Conservation (phyloP, 768 basidiomycete genomes). For the Pisolithus albus region DNA sequence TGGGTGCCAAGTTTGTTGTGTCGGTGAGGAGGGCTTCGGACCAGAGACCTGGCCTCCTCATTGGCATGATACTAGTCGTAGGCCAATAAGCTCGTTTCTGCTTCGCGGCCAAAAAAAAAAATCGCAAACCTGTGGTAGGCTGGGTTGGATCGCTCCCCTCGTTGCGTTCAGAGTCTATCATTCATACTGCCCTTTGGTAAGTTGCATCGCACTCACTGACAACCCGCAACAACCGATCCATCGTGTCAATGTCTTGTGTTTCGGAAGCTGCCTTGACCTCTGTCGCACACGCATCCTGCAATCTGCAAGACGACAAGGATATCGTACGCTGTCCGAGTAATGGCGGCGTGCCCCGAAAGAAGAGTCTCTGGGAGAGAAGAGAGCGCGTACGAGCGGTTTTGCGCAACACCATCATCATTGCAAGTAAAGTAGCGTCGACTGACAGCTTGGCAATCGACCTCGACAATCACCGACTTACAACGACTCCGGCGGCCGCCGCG, state of each 20-base stretch:
- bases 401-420: no score
- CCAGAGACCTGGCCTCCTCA: constrained; percentile 49
- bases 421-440: no score
- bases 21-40: constrained; percentile 46
- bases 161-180: neutral
- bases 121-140: constrained; percentile 42
- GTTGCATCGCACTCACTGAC: constrained; percentile 43
- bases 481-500: no score
- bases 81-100: constrained; percentile 6
- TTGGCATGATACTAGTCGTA: constrained; percentile 44
- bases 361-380: neutral
- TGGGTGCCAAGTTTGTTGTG: constrained; percentile 18
- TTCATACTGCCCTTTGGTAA: neutral
- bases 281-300: constrained; percentile 4
- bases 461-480: no score
- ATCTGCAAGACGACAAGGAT: neutral
- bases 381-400: no score
- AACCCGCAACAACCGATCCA: constrained; percentile 49
- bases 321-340: neutral
- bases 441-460: no score
- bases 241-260: constrained; percentile 49
- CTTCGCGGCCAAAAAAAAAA: neutral
- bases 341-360: neutral
- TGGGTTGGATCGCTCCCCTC: constrained; percentile 45
- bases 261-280: constrained; percentile 34